Conservation (phyloP, 1,284 basidiomycete species). For the Earliella scabrosa region DNA sequence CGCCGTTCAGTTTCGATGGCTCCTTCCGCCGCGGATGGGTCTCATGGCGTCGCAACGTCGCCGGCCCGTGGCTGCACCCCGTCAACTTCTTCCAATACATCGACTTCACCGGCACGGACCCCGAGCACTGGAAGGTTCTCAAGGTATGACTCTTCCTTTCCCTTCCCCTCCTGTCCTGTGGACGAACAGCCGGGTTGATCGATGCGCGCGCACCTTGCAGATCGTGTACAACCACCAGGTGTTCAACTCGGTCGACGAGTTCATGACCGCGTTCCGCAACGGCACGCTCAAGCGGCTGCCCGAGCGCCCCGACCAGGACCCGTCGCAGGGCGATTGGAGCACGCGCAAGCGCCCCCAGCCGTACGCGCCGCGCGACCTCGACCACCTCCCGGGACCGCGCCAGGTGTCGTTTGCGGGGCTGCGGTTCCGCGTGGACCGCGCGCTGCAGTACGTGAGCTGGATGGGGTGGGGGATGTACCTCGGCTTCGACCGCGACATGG, state of each 20-base stretch:
- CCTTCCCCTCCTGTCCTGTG: not conserved
- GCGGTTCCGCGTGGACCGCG: slow-evolving; percentile 59
- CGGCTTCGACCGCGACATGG: slow-evolving; percentile 70
- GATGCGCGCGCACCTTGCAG: too few species aligned
- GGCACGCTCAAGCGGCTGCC: slow-evolving; percentile 53
- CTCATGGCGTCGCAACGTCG: slow-evolving; percentile 49
- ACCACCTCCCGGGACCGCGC: slow-evolving; percentile 64
- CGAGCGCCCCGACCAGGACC: slow-evolving; percentile 36
- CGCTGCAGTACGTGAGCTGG: slow-evolving; percentile 62
- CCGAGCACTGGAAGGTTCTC: slow-evolving; percentile 51
- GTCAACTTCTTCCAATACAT: slow-evolving; percentile 61
- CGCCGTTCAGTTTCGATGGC: slow-evolving; percentile 64
- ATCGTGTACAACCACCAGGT: slow-evolving; percentile 64
- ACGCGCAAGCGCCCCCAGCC: slow-evolving; percentile 44
- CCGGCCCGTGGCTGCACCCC: slow-evolving; percentile 57
- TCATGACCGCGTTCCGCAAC: slow-evolving; percentile 55
- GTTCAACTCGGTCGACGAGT: slow-evolving; percentile 50
- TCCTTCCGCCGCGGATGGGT: slow-evolving; percentile 60
- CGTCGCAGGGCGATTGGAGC: slow-evolving; percentile 45
- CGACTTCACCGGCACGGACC: slow-evolving; percentile 60
- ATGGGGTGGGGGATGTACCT: slow-evolving; percentile 68
- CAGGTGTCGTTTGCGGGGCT: slow-evolving; percentile 61
- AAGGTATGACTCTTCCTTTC: slow-evolving; percentile 40
- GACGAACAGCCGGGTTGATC: too few species aligned
- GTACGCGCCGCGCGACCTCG: slow-evolving; percentile 52